phyloP scores from a whole-genome alignment of 1,284 basidiomycete species.

The Coniferiporia weirii region DNA sequence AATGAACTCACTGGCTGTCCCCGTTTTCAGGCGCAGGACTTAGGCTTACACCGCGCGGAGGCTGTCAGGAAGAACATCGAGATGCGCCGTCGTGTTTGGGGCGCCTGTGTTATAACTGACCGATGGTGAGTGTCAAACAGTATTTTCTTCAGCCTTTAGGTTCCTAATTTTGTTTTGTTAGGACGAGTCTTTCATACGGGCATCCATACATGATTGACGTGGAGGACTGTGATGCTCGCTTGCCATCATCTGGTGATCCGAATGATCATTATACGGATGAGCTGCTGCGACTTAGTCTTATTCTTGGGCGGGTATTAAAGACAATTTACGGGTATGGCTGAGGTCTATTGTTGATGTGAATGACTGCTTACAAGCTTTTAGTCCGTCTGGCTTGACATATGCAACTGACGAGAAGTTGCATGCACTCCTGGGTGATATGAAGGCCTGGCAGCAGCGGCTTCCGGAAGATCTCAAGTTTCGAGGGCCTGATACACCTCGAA shows the following conservation, averaged over 20 bases:
- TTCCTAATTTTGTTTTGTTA: constrained; percentile 28
- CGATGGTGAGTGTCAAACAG: constrained; percentile 57
- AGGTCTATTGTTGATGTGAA: background rate
- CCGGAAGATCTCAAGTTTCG: constrained; percentile 72
- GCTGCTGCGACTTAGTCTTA: constrained; percentile 80
- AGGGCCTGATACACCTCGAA: constrained; percentile 56
- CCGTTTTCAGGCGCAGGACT: constrained; percentile 75
- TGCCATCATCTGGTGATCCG: constrained; percentile 74
- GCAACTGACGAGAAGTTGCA: constrained; percentile 76
- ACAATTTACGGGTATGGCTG: constrained; percentile 74
- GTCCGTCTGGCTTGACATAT: constrained; percentile 79
- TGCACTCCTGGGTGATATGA: constrained; percentile 67
- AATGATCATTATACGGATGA: constrained; percentile 77
- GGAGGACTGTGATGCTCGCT: constrained; percentile 86
- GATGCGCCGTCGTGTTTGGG: constrained; percentile 83
- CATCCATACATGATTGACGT: constrained; percentile 91
- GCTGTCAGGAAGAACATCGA: constrained; percentile 76
- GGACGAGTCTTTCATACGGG: constrained; percentile 75
- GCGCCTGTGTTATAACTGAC: constrained; percentile 85
- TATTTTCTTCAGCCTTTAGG: constrained; percentile 2
- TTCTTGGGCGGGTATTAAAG: constrained; percentile 85
- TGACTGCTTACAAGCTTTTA: constrained; percentile 29
- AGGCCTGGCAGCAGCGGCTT: constrained; percentile 70
- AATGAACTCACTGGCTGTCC: constrained; percentile 16
- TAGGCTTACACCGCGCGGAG: constrained; percentile 86